Conservation (phyloP, 2,329 filamentous ascomycete species). For the Beauveria medogensis region DNA sequence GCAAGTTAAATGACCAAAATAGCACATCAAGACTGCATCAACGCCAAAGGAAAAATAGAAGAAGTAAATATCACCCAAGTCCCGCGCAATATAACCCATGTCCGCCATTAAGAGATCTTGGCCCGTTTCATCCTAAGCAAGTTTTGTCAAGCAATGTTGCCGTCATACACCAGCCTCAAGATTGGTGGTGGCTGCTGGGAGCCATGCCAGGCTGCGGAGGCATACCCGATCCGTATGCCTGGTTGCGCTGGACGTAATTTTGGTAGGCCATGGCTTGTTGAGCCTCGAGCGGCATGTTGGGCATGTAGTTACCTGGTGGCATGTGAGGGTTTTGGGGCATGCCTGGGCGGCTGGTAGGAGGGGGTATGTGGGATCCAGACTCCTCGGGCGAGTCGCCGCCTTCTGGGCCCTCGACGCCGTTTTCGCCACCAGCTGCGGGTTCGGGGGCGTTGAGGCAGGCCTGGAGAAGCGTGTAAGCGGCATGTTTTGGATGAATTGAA, state of each 20-base stretch:
- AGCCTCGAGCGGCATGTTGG: slow-evolving; percentile 61
- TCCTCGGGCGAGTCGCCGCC: slow-evolving; percentile 90
- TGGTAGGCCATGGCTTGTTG: slow-evolving; percentile 77
- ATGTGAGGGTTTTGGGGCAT: slow-evolving; percentile 59
- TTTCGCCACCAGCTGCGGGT: slow-evolving; percentile 71
- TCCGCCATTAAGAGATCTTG: slow-evolving; percentile 17
- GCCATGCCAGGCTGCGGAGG: slow-evolving; percentile 70
- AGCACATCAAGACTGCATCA: slow-evolving; percentile 28
- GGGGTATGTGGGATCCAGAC: slow-evolving; percentile 68
- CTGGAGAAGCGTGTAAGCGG: slow-evolving; percentile 41
- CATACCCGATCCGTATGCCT: slow-evolving; percentile 68
- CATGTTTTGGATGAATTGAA: not conserved
- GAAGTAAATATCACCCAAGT: slow-evolving; percentile 26
- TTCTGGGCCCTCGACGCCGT: slow-evolving; percentile 67
- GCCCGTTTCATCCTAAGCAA: not conserved
- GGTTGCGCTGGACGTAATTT: slow-evolving; percentile 67
- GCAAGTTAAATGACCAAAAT: slow-evolving; percentile 14
- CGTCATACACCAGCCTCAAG: slow-evolving; percentile 35
- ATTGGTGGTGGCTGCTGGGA: slow-evolving; percentile 74
- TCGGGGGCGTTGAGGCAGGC: slow-evolving; percentile 96
- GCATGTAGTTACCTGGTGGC: slow-evolving; percentile 55
- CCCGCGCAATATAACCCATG: slow-evolving; percentile 29
- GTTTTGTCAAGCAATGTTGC: not conserved
- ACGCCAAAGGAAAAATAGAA: slow-evolving; percentile 27
- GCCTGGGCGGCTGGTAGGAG: slow-evolving; percentile 48